A percentile compares a stretch with the other conserved stretches of the same genome.
Conservation (phyloP, 1,139 yeast genomes). For the Pichia sp. region DNA sequence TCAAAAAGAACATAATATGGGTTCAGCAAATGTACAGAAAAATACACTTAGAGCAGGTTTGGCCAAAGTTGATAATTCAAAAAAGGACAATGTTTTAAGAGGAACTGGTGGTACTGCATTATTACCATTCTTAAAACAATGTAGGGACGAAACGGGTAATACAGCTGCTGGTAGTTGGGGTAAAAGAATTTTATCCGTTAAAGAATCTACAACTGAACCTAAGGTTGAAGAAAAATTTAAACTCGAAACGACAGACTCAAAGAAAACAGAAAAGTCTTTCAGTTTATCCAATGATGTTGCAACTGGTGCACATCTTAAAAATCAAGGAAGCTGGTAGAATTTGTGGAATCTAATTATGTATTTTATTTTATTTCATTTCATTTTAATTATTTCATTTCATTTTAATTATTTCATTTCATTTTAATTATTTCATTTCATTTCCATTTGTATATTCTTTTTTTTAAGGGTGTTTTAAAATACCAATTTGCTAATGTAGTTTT, state of each 20-base stretch:
- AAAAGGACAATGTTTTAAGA: constrained; percentile 42
- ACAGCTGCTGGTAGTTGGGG: constrained; percentile 92
- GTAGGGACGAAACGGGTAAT: constrained; percentile 92
- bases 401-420: no score
- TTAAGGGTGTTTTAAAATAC: no score
- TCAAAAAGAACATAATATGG: constrained; percentile 43
- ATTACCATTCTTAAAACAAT: constrained; percentile 86
- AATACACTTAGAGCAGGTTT: constrained; percentile 50
- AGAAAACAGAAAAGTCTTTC: background rate
- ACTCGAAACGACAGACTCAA: background rate
- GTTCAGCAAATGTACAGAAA: constrained; percentile 42
- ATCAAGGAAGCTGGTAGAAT: background rate
- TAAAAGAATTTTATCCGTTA: constrained; percentile 61
- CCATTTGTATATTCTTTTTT: no score
- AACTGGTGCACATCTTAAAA: background rate
- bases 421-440: no score
- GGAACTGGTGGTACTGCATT: constrained; percentile 96
- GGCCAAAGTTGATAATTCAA: constrained; percentile 26
- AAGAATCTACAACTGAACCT: constrained; percentile 27
- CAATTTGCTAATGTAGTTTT: no score
- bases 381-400: no score
- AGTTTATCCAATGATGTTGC: background rate
- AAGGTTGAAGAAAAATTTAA: background rate
- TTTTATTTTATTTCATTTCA: background rate
- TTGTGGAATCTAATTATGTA: no score